Evolutionary conservation across 768 basidiomycete species (phyloP).

Genomic region (Tylopilus vinaceipallidus): DNA sequence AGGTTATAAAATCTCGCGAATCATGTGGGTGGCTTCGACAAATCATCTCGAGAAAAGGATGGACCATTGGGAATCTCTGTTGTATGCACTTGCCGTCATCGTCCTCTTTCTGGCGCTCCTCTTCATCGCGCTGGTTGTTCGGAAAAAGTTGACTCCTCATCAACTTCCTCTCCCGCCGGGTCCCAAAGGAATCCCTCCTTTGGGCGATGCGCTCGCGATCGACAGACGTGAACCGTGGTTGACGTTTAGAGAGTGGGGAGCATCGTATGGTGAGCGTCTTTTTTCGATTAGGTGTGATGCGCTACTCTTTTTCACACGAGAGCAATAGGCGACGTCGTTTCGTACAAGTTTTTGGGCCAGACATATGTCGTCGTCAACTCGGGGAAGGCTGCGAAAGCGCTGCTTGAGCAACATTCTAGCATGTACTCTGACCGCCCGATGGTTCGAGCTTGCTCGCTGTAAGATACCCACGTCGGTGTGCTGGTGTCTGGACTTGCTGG

Average conservation of each 20-base stretch:
- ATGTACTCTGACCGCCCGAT: constrained; percentile 23
- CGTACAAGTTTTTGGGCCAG: constrained; percentile 20
- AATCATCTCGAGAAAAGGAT: constrained; percentile 6
- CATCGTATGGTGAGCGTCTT: constrained; percentile 27
- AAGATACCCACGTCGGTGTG: neutral
- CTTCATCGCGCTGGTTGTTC: neutral
- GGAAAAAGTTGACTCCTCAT: constrained; percentile 12
- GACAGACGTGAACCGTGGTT: constrained; percentile 30
- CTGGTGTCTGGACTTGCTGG: neutral
- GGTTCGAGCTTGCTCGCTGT: constrained; percentile 7
- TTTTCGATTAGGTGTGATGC: neutral
- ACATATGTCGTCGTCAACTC: constrained; percentile 25
- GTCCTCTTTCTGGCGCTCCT: constrained; percentile 1
- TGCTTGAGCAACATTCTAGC: constrained; percentile 27
- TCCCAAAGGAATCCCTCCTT: constrained; percentile 26
- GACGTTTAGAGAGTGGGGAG: constrained; percentile 31
- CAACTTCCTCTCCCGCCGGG: constrained; percentile 28
- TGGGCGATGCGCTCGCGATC: constrained; percentile 27
- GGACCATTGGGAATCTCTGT: neutral
- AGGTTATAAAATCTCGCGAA: constrained; percentile 7
- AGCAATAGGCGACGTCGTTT: constrained; percentile 19
- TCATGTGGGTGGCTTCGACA: neutral
- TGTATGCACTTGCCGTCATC: neutral
- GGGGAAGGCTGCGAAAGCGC: constrained; percentile 17
- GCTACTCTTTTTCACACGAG: neutral